Evolutionary conservation across 2,329 filamentous ascomycete species (phyloP).

Genomic region (Ciborinia camelliae): DNA sequence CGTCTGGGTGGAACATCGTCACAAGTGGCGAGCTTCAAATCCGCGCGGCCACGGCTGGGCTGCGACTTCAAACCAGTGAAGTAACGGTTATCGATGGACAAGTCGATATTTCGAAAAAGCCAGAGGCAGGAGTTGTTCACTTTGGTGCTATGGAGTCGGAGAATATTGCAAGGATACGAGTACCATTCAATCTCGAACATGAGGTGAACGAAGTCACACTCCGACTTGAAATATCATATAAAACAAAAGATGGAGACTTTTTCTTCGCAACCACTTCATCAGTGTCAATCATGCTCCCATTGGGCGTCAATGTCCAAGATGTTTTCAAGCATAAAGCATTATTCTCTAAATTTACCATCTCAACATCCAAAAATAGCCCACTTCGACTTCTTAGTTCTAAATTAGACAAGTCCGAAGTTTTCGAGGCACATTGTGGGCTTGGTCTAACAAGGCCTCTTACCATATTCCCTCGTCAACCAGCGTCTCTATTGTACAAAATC

Average conservation of each 20-base stretch:
- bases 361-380: slow-evolving; percentile 72
- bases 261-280: slow-evolving; percentile 59
- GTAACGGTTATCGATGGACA: slow-evolving; percentile 47
- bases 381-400: slow-evolving; percentile 69
- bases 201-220: slow-evolving; percentile 68
- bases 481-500: slow-evolving; percentile 77
- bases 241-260: slow-evolving; percentile 63
- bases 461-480: slow-evolving; percentile 78
- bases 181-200: slow-evolving; percentile 83
- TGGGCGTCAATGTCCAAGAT: slow-evolving; percentile 96
- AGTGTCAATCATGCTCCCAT: slow-evolving; percentile 70
- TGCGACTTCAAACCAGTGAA: slow-evolving; percentile 61
- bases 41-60: slow-evolving; percentile 61
- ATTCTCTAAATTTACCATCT: slow-evolving; percentile 88
- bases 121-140: slow-evolving; percentile 52
- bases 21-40: slow-evolving; percentile 57
- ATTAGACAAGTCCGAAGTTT: slow-evolving; percentile 67
- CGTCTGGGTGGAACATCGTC: slow-evolving; percentile 71
- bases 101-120: slow-evolving; percentile 46
- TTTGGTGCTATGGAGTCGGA: slow-evolving; percentile 48
- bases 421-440: slow-evolving; percentile 59
- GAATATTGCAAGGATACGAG: slow-evolving; percentile 54
- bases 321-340: slow-evolving; percentile 81
- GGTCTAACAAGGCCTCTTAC: slow-evolving; percentile 52
- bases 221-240: slow-evolving; percentile 73